Percentiles rank a stretch among this genome's conserved stretches.
phyloP scores from a whole-genome alignment of 306 rosid genomes.

The Fagus sylvatica region DNA sequence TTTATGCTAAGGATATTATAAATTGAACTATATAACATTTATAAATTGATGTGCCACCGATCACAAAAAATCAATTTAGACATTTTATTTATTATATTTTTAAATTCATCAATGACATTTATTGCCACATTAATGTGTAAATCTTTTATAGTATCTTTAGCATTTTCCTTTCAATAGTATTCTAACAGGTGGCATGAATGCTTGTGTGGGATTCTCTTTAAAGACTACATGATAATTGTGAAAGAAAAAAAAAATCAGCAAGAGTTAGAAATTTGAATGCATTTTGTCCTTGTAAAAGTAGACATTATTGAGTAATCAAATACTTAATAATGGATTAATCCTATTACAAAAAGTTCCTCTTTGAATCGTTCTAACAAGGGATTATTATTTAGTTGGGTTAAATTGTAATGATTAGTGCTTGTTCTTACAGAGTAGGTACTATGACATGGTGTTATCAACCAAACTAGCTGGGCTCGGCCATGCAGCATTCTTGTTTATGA shows the following conservation, averaged over 20 bases:
- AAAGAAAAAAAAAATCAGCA: neutral
- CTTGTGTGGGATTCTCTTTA: too few relatives aligned
- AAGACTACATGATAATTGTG: neutral
- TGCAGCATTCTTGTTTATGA: constrained; percentile 78
- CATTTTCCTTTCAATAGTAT: too few relatives aligned
- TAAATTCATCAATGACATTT: too few relatives aligned
- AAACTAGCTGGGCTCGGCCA: constrained; percentile 91
- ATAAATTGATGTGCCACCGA: too few relatives aligned
- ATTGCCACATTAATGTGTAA: too few relatives aligned
- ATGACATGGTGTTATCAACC: constrained; percentile 89
- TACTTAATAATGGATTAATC: neutral
- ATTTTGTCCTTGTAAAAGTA: neutral
- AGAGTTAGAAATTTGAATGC: neutral
- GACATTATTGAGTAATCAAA: neutral
- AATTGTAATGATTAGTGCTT: neutral
- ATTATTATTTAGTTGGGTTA: neutral
- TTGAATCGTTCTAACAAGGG: neutral
- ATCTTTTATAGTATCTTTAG: too few relatives aligned
- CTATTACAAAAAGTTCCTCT: neutral
- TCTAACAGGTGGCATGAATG: too few relatives aligned
- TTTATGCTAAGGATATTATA: too few relatives aligned
- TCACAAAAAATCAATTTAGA: too few relatives aligned
- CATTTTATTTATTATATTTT: too few relatives aligned
- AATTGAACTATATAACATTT: too few relatives aligned
- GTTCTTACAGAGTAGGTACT: constrained; percentile 71